These are phyloP conservation scores for Rhizoclosmatium sp. DNA, from an alignment of 192 early-diverging fungal species.

Conservation along the genomic window DNA sequence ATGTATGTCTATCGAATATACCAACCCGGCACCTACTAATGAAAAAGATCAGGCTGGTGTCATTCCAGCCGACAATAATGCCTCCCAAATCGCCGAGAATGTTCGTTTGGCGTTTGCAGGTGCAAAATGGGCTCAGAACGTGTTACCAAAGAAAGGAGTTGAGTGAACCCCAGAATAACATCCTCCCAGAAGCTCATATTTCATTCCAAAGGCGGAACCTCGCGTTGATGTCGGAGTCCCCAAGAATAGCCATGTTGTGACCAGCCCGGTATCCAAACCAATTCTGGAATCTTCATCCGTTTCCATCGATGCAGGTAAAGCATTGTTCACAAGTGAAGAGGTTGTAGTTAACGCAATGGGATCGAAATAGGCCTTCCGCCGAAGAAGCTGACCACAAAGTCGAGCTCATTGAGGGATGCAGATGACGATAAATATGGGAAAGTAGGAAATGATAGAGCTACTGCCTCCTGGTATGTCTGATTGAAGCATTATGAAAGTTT, in stretches of 20 bases:
- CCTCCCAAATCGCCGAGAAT: slow-evolving; percentile 36
- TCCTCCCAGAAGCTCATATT: neutral
- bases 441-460: neutral
- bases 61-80: slow-evolving; percentile 45
- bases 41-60: slow-evolving; percentile 29
- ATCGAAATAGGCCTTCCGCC: neutral
- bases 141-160: slow-evolving; percentile 36
- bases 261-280: neutral
- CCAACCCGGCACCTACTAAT: neutral
- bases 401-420: slow-evolving; percentile 15
- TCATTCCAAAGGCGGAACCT: neutral
- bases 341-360: neutral
- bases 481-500: neutral
- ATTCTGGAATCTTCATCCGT: slow-evolving; percentile 12
- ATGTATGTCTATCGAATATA: slow-evolving; percentile 20
- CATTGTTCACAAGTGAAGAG: neutral
- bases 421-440: slow-evolving; percentile 37
- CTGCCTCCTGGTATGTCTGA: neutral
- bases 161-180: too few relatives aligned
- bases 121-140: slow-evolving; percentile 47
- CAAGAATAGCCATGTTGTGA: slow-evolving; percentile 19
- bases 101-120: slow-evolving; percentile 38
- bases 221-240: too few relatives aligned
- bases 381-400: slow-evolving; percentile 24
- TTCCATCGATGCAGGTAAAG: slow-evolving; percentile 18